Evolutionary conservation across 2,329 filamentous ascomycete genomes (phyloP), one percentile per base, ranked within the genome.

Genomic region (Emergomyces orientalis): DNA sequence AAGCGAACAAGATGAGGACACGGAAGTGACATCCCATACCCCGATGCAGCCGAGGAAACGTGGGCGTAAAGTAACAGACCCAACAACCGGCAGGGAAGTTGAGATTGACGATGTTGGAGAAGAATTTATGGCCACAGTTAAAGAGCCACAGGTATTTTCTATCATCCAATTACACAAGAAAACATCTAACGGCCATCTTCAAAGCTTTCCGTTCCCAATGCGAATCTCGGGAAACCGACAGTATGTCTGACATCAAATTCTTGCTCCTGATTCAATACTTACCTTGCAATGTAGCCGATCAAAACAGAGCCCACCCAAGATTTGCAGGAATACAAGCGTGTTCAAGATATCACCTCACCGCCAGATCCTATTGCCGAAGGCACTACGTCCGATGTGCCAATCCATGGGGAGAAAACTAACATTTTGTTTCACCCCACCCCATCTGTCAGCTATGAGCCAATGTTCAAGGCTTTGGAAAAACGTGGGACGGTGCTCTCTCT

Each of bases 341-440:
- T 86, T 11, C 93, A 97, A 76, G 93, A 97, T 75, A 81, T 96
- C 63, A 96, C 91, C 0, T 90, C 93, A 0, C 93, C 93, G 1
- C 93, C 93, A 1, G 92, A 95, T 67, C 93, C 93, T 0, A 81
- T 96, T 25, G 86, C 87, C 19, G 83, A 87, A 63, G 90, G 91
- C 30, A 86, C 88, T 41, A 97, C 93, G 0, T 92, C 90, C 32
- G 94, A 97, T 75, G 91, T 97, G 1, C 94, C 94, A 2, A 96
- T 97, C 63, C 89, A 92, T 71, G 93, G 92, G 70, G 93, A 97
- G 73, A 97, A 94, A 82, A 97, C 94, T 3, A 97, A 96, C 66
- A 87, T 97, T 22, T 82, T 97, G 37, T 97, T 97, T 76, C 93
- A 97, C 75, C 93, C 94, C 19, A 97, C 93, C 0, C 93, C 93